Percentiles rank a stretch among this genome's conserved stretches.
phyloP scores from a whole-genome alignment of 257 asterid species.

The Primulina huaijiensis region DNA sequence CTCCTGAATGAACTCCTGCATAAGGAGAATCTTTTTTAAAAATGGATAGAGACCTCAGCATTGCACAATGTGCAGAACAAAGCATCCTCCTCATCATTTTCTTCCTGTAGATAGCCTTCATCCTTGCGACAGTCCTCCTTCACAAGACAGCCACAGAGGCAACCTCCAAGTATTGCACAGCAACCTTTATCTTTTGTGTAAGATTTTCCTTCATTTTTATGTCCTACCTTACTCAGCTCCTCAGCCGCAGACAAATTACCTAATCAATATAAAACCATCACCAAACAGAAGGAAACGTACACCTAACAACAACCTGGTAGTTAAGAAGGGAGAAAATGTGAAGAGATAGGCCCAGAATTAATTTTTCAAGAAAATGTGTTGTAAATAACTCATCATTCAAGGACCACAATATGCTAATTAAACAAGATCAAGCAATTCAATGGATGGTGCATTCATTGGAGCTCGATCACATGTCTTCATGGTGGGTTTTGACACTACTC shows the following conservation, averaged over 20 bases:
- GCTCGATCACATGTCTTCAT: background rate
- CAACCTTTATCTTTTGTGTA: slow-evolving; percentile 39
- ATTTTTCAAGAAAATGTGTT: background rate
- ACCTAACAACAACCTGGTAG: background rate
- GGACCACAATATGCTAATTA: background rate
- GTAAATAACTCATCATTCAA: background rate
- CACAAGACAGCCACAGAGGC: slow-evolving; percentile 68
- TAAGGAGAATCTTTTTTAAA: background rate
- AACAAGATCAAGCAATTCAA: background rate
- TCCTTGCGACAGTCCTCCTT: slow-evolving; percentile 78
- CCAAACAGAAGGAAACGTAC: slow-evolving; percentile 14
- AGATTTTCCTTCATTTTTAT: slow-evolving; percentile 50
- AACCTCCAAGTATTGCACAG: slow-evolving; percentile 59
- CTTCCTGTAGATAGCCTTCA: slow-evolving; percentile 47
- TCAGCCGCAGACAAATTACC: slow-evolving; percentile 50
- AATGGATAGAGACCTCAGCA: slow-evolving; percentile 61
- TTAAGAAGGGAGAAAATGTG: slow-evolving; percentile 6
- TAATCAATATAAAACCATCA: slow-evolving; percentile 33
- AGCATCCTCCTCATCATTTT: slow-evolving; percentile 80
- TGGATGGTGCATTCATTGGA: background rate
- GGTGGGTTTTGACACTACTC: background rate
- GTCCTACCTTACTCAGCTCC: slow-evolving; percentile 57
- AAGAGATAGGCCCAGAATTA: background rate
- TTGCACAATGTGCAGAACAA: slow-evolving; percentile 94
- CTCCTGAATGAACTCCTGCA: background rate